Base-by-base conservation (phyloP, 1,139 yeast species). In the Zygotorulaspora mrakii region DNA sequence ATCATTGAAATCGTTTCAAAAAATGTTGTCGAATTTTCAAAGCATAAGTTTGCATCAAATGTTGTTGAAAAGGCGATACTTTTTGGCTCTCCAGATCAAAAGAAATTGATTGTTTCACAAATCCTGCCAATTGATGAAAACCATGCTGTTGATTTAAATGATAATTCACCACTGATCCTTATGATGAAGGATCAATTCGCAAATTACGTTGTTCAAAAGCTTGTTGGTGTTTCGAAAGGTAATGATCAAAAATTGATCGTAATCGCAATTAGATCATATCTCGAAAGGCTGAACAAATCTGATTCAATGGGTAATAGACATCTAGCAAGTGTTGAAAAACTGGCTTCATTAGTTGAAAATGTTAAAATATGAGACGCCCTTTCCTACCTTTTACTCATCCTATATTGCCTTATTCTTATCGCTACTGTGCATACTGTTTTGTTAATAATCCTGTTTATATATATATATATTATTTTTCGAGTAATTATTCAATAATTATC, bases 171-270 rank as follows among this genome's bases (percentile, higher is more conserved):
- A 10, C 68, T 83, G 50, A 84, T 85, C 11, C 65, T 81, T 43
- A 88, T 91, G 97, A 89, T 94, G 88, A 86, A 87, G 61, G 98
- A 91, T 64, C 98, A 91, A 61, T 94, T 83, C 66, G 98, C 97
- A 14, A 91, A 91, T 64, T 91, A 91, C 61, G 99, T 91, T 33
- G 87, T 91, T 42, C 98, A 91, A 65, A 91, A 91, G 62, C 73
- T 94, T 54, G 88, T 91, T 27, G 96, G 86, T 52, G 84, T 85
- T 2, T 76, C 94, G 6, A 74, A 73, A 46, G 82, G 84, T 38
- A 73, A 72, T 24, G 87, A 86, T 49, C 81, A 80, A 66, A 72
- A 67, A 37, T 59, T 75, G 23, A 69, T 83, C 50, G 82, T 82
- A 35, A 67, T 71, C 37, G 79, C 79, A 49, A 76, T 81, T 46